phyloP scores from a whole-genome alignment of 2,329 filamentous ascomycete genomes.

The Knufia petricola region DNA sequence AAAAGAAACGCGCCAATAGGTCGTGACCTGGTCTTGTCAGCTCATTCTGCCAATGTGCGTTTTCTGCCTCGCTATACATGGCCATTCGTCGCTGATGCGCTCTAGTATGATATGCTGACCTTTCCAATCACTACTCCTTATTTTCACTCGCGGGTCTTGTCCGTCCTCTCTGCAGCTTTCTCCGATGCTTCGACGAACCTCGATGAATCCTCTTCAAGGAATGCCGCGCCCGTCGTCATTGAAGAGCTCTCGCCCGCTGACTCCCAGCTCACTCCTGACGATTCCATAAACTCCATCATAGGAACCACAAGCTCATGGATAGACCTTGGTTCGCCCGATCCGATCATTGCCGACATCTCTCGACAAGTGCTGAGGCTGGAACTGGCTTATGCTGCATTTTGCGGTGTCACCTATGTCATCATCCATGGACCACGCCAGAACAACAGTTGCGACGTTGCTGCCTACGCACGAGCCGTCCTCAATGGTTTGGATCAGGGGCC shows the following conservation, averaged over 20 bases:
- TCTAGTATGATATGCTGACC: conserved; percentile 58
- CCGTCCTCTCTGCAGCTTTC: conserved; percentile 43
- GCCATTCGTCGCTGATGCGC: conserved; percentile 13
- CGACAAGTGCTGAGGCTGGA: conserved; percentile 85
- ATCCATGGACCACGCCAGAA: conserved; percentile 63
- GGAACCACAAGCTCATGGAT: conserved; percentile 86
- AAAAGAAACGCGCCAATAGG: conserved; percentile 41
- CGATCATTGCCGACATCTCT: conserved; percentile 74
- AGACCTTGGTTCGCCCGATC: conserved; percentile 73
- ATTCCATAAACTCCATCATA: conserved; percentile 70
- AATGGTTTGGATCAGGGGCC: conserved; percentile 66
- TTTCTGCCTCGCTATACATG: conserved; percentile 9
- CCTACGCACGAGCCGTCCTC: conserved; percentile 75
- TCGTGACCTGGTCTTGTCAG: conserved; percentile 42
- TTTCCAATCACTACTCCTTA: conserved; percentile 50
- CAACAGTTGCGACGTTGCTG: conserved; percentile 37
- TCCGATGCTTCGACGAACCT: conserved; percentile 31
- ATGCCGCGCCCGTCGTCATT: conserved; percentile 32
- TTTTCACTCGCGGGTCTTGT: conserved; percentile 51
- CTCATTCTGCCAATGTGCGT: conserved; percentile 47
- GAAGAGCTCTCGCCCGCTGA: conserved; percentile 35
- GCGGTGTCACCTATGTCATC: conserved; percentile 73
- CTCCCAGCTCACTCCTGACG: conserved; percentile 63
- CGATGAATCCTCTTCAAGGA: conserved; percentile 33
- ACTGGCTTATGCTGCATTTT: conserved; percentile 90